Conservation (phyloP, 1,139 yeast species). For the Diutina neorugosa region DNA sequence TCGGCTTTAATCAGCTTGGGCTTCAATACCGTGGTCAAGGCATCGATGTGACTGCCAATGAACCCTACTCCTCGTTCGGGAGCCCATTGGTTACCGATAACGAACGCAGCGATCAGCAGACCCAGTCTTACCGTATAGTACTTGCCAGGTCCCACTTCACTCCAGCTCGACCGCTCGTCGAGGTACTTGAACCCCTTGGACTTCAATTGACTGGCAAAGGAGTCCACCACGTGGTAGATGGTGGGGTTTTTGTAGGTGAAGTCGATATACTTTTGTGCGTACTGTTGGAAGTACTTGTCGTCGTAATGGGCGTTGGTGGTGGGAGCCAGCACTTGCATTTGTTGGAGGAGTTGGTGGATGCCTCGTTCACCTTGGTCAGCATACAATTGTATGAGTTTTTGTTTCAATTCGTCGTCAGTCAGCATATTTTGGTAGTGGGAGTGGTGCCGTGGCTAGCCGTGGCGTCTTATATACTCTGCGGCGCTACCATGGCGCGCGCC, state of each 20-base stretch:
- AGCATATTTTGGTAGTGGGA: background rate
- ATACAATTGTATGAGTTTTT: background rate
- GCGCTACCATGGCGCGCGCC: background rate
- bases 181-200: conserved; percentile 41
- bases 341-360: background rate
- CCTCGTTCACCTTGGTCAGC: background rate
- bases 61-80: background rate
- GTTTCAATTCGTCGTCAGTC: background rate
- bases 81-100: background rate
- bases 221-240: conserved; percentile 43
- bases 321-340: background rate
- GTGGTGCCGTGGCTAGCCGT: background rate
- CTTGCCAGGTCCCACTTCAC: conserved; percentile 25
- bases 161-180: conserved; percentile 40
- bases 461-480: background rate
- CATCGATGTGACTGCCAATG: conserved; percentile 3
- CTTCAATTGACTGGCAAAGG: conserved; percentile 29
- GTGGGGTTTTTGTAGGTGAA: conserved; percentile 54
- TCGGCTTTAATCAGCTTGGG: background rate
- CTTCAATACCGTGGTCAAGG: background rate
- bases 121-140: conserved; percentile 49
- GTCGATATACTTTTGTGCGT: conserved; percentile 39
- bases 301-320: background rate
- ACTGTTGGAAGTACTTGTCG: conserved; percentile 17
- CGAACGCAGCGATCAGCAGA: conserved; percentile 20